Percentiles rank a stretch among this genome's conserved stretches.
phyloP scores from a whole-genome alignment of 2,329 filamentous ascomycete genomes.

The Diaporthe eres region DNA sequence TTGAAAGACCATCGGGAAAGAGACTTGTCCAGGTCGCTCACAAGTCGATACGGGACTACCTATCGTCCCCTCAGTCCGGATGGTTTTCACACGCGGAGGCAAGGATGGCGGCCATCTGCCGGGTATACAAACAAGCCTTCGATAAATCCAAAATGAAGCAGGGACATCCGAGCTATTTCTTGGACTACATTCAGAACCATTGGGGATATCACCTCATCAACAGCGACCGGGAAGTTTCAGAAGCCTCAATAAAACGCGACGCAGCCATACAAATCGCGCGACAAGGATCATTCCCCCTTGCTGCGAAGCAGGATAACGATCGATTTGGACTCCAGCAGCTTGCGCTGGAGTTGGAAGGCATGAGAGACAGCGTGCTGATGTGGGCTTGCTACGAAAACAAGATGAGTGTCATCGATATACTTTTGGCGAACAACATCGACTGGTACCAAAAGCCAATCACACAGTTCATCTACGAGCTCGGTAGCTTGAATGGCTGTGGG shows the following conservation, averaged over 20 bases:
- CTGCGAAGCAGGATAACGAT: not conserved
- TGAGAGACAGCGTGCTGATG: not conserved
- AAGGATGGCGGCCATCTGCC: not conserved
- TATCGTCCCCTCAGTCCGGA: not conserved
- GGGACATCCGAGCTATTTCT: not conserved
- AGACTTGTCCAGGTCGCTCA: not conserved
- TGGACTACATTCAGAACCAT: not conserved
- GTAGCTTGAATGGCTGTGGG: fast-evolving
- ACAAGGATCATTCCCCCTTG: not conserved
- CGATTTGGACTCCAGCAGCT: not conserved
- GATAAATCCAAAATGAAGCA: not conserved
- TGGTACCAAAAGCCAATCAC: not conserved
- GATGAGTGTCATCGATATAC: not conserved
- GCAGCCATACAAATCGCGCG: not conserved
- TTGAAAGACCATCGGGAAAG: not conserved
- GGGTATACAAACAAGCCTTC: not conserved
- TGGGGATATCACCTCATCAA: not conserved
- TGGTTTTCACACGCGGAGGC: not conserved
- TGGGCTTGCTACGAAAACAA: not conserved
- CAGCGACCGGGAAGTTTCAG: not conserved
- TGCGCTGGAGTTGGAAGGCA: not conserved
- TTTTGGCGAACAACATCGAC: not conserved
- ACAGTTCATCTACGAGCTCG: not conserved
- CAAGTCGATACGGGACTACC: not conserved
- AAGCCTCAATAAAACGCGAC: not conserved